These are phyloP conservation scores for Smittium culicis DNA, from an alignment of 371 early-diverging fungal genomes.

Conservation along the genomic window DNA sequence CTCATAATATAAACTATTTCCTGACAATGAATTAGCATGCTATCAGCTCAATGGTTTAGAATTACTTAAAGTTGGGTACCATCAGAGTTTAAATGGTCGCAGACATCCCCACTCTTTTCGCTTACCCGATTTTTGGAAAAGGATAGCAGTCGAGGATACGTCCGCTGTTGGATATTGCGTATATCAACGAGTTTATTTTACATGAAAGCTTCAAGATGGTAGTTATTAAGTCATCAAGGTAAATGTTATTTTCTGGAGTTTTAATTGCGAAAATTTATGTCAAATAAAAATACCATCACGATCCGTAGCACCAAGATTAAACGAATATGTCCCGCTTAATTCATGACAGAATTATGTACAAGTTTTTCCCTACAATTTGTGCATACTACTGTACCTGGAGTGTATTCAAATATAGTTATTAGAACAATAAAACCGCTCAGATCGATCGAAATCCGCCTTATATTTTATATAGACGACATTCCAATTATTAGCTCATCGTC, in stretches of 20 bases:
- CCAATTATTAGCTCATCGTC: constrained; percentile 15
- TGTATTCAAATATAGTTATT: constrained; percentile 33
- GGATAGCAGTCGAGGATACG: background rate
- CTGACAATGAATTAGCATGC: background rate
- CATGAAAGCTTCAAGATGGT: constrained; percentile 16
- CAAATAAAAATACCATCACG: constrained; percentile 30
- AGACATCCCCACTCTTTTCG: background rate
- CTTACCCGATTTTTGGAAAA: background rate
- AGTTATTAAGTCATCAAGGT: constrained; percentile 23
- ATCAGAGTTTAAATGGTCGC: background rate
- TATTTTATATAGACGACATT: constrained; percentile 31
- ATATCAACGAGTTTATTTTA: background rate
- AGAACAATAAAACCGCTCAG: constrained; percentile 25
- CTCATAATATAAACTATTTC: background rate
- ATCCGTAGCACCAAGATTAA: constrained; percentile 16
- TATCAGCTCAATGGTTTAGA: background rate
- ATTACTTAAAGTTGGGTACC: background rate
- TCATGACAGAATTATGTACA: constrained; percentile 33
- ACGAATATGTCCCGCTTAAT: constrained; percentile 13
- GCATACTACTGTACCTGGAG: constrained; percentile 30
- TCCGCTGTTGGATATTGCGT: background rate
- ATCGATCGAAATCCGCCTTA: constrained; percentile 21
- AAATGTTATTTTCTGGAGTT: constrained; percentile 19
- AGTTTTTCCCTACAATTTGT: constrained; percentile 36
- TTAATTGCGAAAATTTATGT: constrained; percentile 26